Evolutionary conservation across 192 early-diverging fungal species (phyloP), one percentile per base, ranked within the genome.

Genomic region (Linnemannia hyalina): DNA sequence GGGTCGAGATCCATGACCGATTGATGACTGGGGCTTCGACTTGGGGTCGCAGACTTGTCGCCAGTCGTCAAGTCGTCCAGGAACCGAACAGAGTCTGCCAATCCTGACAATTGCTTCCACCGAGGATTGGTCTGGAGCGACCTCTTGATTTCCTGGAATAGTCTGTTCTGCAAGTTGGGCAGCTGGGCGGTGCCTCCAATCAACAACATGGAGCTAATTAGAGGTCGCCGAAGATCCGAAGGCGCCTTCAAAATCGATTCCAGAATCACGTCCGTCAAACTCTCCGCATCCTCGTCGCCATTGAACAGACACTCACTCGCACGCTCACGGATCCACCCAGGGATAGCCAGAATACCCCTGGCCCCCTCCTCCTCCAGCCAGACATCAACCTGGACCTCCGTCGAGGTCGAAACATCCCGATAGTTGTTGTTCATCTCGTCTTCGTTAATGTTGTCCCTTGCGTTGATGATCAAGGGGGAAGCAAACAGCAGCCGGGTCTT

Each of bases 261-360:
- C 46, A 82, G 26, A 68, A 82, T 83, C 55, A 79, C 71, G 20
- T 87, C 76, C 38, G 81, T 71, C 7, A 97, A 54, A 46, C 93
- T 93, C 23, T 82, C 70, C 20, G 91, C 90, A 80, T 96, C 93
- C 69, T 91, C 92, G 81, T 96, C 95, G 6, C 96, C 96, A 41
- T 93, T 92, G 85, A 97, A 95, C 55, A 97, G 81, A 0, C 96
- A 91, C 74, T 98, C 97, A 6, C 91, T 90, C 0, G 95, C 93
- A 35, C 95, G 92, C 76, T 96, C 96, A 3, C 96, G 92, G 8
- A 98, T 90, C 97, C 97, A 98, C 0, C 95, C 93, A 26, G 97
- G 97, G 7, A 98, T 83, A 3, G 90, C 78, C 75, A 92, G 22
- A 36, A 89, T 91, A 0, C 90, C 91, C 9, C 73, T 75, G 74